Conservation (phyloP, 805 yeast species). For the Spathaspora girioi region DNA sequence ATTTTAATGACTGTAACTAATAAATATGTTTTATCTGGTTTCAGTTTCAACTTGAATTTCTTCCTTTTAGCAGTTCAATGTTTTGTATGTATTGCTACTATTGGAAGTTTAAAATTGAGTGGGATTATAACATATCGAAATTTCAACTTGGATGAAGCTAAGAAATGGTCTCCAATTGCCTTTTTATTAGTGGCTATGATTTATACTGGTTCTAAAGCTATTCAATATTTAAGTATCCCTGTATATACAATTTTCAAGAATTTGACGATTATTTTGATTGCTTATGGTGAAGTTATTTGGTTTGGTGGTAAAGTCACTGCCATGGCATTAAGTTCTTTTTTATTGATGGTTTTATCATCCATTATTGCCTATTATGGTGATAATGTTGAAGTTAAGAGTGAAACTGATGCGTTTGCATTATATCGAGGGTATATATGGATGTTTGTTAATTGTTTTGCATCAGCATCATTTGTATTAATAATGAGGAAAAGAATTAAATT, state of each 20-base stretch:
- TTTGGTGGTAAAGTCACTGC: conserved; percentile 90
- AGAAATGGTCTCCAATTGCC: conserved; percentile 95
- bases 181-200: conserved; percentile 87
- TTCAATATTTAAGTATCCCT: conserved; percentile 87
- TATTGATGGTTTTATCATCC: conserved; percentile 93
- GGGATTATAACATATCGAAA: conserved; percentile 84
- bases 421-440: conserved; percentile 92
- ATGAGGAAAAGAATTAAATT: conserved; percentile 98
- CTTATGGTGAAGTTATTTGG: conserved; percentile 97
- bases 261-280: conserved; percentile 92
- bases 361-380: conserved; percentile 94
- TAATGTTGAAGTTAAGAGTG: conserved; percentile 33
- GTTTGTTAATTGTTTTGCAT: conserved; percentile 92
- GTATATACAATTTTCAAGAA: conserved; percentile 98
- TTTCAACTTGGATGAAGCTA: conserved; percentile 82
- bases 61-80: conserved; percentile 87
- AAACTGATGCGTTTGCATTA: conserved; percentile 43
- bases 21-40: conserved; percentile 84
- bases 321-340: conserved; percentile 85
- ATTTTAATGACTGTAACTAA: conserved; percentile 97
- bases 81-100: conserved; percentile 72
- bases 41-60: conserved; percentile 74
- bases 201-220: conserved; percentile 93
- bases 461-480: conserved; percentile 88
- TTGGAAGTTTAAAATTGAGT: conserved; percentile 66